Percentiles rank a stretch among this genome's conserved stretches.
Evolutionary conservation across 331 rosid species (phyloP).

Genomic region (Pyrus hybrid): DNA sequence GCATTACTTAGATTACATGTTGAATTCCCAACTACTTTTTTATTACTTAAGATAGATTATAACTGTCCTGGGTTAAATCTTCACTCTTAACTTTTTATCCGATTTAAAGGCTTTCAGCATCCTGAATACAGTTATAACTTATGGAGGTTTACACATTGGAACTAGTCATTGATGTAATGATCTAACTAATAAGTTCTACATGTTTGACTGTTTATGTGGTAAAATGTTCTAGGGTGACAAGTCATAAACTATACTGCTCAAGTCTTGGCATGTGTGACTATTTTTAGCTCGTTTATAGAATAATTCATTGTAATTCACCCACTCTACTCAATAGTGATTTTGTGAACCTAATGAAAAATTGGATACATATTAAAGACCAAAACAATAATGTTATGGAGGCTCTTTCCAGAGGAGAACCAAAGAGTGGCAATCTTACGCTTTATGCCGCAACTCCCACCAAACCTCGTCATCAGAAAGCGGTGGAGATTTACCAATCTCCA

Average conservation of each 20-base stretch:
- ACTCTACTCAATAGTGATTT: not conserved
- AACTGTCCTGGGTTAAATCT: not conserved
- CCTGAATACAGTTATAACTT: not conserved
- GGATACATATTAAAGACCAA: not conserved
- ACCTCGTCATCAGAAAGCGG: conserved; percentile 76
- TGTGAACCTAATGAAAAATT: not conserved
- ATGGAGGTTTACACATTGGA: not conserved
- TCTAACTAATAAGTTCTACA: not conserved
- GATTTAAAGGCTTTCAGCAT: not conserved
- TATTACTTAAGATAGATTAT: no score
- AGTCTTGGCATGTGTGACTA: not conserved
- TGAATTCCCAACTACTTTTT: no score
- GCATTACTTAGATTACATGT: not conserved
- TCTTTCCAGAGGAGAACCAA: not conserved
- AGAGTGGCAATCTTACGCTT: conserved; percentile 53
- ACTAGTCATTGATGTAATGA: not conserved
- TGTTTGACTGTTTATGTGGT: not conserved
- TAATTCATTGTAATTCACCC: not conserved
- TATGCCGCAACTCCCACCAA: conserved; percentile 76
- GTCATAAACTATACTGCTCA: not conserved
- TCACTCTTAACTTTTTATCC: not conserved
- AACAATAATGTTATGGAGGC: not conserved
- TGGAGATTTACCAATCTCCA: conserved; percentile 89
- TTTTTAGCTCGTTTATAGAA: not conserved
- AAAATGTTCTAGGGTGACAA: not conserved